These are phyloP conservation scores for Triangularia verruculosa DNA, from an alignment of 2,329 filamentous ascomycete genomes.

Conservation along the genomic window DNA sequence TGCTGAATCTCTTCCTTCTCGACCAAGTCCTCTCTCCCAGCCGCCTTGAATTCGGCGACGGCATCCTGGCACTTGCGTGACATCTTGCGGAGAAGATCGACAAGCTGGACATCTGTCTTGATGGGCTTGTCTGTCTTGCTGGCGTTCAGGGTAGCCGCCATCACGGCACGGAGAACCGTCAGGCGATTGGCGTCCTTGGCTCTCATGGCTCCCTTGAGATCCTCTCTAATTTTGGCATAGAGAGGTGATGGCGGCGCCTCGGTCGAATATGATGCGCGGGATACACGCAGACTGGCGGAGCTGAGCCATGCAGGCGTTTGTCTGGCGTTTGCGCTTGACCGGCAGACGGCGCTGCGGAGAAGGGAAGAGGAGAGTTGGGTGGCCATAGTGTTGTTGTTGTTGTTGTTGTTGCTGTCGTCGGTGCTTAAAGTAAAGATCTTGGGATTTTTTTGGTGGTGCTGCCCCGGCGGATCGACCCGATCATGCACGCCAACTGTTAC, in stretches of 20 bases:
- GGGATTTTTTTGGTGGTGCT: neutral
- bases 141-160: constrained; percentile 70
- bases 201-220: constrained; percentile 65
- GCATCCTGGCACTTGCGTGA: constrained; percentile 57
- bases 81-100: constrained; percentile 64
- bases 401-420: neutral
- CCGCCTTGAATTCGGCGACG: constrained; percentile 59
- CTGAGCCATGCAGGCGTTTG: constrained; percentile 9
- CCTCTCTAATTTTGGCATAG: constrained; percentile 53
- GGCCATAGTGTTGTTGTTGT: constrained; percentile 16
- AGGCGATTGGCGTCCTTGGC: constrained; percentile 63
- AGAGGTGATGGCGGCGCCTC: constrained; percentile 44
- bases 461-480: constrained; percentile 5
- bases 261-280: constrained; percentile 31
- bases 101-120: constrained; percentile 65
- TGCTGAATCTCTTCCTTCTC: constrained; percentile 68
- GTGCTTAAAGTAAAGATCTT: neutral
- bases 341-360: constrained; percentile 13
- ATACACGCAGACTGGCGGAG: constrained; percentile 4
- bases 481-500: constrained; percentile 4
- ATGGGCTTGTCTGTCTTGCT: constrained; percentile 71
- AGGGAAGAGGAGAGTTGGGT: constrained; percentile 16
- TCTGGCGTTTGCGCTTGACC: constrained; percentile 13
- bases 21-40: constrained; percentile 64
- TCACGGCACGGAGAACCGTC: constrained; percentile 63